Percentiles rank a stretch among this genome's conserved stretches.
These are phyloP conservation scores for Fusarium dlaminii DNA, from an alignment of 2,329 filamentous ascomycete species.

Conservation along the genomic window DNA sequence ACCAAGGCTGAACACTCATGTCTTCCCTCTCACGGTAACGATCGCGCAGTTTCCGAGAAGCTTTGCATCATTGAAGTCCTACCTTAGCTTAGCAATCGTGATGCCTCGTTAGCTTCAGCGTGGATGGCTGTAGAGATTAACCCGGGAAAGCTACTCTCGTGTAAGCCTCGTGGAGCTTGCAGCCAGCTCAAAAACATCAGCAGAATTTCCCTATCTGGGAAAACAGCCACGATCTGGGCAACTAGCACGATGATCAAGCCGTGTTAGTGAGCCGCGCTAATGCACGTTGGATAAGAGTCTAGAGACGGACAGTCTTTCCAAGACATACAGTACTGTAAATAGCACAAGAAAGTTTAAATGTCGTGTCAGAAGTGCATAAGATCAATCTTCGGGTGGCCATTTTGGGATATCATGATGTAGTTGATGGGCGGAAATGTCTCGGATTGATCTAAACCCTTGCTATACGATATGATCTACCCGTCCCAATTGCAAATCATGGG, in stretches of 20 bases:
- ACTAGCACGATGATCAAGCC: not conserved
- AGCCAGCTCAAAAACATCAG: not conserved
- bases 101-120: not conserved
- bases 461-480: not conserved
- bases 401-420: slow-evolving; percentile 12
- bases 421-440: slow-evolving; percentile 1
- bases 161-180: slow-evolving; percentile 1
- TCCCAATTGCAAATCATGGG: not conserved
- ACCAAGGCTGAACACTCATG: slow-evolving; percentile 3
- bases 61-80: slow-evolving; percentile 17
- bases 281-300: slow-evolving; percentile 2
- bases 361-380: slow-evolving; percentile 30
- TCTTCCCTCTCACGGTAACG: not conserved
- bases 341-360: slow-evolving; percentile 5
- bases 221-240: not conserved
- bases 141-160: not conserved
- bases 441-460: not conserved
- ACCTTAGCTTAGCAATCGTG: not conserved
- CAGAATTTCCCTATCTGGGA: slow-evolving; percentile 15
- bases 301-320: not conserved
- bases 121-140: not conserved
- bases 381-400: not conserved
- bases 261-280: not conserved
- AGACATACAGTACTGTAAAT: not conserved
- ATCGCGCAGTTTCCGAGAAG: not conserved